These are phyloP conservation scores for Lodderomyces metapsilosis DNA, from an alignment of 1,139 yeast species.

Conservation along the genomic window DNA sequence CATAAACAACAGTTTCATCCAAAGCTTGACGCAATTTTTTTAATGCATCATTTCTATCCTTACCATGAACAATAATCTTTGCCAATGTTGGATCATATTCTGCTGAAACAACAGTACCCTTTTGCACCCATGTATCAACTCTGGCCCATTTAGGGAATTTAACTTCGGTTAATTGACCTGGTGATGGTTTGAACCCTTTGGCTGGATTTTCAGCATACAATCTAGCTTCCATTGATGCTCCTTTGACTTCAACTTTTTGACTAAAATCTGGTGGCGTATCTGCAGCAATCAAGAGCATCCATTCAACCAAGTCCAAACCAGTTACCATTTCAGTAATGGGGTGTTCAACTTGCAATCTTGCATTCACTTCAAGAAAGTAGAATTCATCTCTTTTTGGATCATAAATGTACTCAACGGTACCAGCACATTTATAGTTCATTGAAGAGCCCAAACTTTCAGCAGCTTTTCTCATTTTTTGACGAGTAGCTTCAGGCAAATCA, in stretches of 20 bases:
- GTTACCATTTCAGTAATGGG: slow-evolving; percentile 96
- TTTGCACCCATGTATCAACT: slow-evolving; percentile 89
- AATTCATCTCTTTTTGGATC: slow-evolving; percentile 84
- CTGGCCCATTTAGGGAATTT: slow-evolving; percentile 87
- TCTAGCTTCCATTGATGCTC: slow-evolving; percentile 96
- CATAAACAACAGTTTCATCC: slow-evolving; percentile 81
- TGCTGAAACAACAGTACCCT: slow-evolving; percentile 87
- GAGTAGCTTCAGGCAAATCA: slow-evolving; percentile 75
- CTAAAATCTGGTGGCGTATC: slow-evolving; percentile 78
- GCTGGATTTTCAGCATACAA: slow-evolving; percentile 96
- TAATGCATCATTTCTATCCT: slow-evolving; percentile 81
- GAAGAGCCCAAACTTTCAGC: slow-evolving; percentile 79
- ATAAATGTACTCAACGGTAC: slow-evolving; percentile 94
- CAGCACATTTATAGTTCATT: slow-evolving; percentile 92
- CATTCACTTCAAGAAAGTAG: slow-evolving; percentile 93
- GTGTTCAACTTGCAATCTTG: slow-evolving; percentile 96
- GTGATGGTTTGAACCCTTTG: slow-evolving; percentile 91
- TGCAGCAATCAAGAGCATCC: slow-evolving; percentile 94
- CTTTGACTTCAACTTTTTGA: slow-evolving; percentile 58
- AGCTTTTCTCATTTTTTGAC: slow-evolving; percentile 73
- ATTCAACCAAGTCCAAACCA: slow-evolving; percentile 90
- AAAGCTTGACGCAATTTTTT: slow-evolving; percentile 74
- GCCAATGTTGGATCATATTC: slow-evolving; percentile 97
- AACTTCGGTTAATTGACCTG: slow-evolving; percentile 89
- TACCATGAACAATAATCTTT: slow-evolving; percentile 92